Conservation (phyloP, 139 green algal genomes). For the Closterium sp. region DNA sequence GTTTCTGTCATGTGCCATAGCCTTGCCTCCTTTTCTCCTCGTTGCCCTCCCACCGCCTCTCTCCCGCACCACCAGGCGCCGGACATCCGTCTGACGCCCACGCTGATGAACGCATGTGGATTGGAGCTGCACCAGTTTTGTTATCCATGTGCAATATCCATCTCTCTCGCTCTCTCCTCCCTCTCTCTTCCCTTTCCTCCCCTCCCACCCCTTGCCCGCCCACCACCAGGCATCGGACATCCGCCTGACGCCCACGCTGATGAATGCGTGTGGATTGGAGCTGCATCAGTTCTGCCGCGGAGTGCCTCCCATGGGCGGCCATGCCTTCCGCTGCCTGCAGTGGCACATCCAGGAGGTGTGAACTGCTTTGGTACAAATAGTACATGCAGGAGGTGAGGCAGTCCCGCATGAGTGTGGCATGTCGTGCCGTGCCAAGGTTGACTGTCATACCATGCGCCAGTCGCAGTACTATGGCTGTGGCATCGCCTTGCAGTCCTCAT, state of each 20-base stretch:
- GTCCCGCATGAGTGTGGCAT: not conserved
- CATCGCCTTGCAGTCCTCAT: too few species aligned
- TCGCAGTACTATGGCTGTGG: too few species aligned
- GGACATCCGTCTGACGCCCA: conserved; percentile 15
- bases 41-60: not conserved
- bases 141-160: too few species aligned
- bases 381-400: too few species aligned
- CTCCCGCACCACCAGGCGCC: not conserved
- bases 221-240: conserved; percentile 13
- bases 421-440: not conserved
- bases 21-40: too few species aligned
- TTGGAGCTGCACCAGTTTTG: not conserved
- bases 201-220: not conserved
- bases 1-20: not conserved
- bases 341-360: not conserved
- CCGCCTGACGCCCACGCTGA: conserved; percentile 12
- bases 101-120: conserved; percentile 14
- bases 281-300: conserved; percentile 8
- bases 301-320: not conserved
- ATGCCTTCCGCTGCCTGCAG: conserved; percentile 24
- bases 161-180: not conserved
- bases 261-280: conserved; percentile 18
- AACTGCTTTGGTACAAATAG: too few species aligned
- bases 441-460: not conserved
- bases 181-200: not conserved